Conservation (phyloP, 352 stramenopile species). For the Phytophthora sp. region DNA sequence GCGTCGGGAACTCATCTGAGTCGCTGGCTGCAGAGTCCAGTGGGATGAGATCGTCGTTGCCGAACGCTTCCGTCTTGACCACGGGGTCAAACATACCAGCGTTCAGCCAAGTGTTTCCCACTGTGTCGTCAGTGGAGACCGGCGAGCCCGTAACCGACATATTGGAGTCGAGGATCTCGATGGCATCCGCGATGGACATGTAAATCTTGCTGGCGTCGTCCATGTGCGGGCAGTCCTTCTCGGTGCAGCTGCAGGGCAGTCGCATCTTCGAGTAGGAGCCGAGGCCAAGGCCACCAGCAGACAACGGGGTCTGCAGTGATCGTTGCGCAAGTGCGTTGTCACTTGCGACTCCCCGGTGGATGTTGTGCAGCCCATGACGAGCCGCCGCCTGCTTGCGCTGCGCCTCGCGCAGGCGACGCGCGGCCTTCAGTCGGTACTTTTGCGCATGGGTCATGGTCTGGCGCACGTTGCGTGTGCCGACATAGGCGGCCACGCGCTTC, state of each 20-base stretch:
- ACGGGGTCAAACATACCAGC: conserved; percentile 22
- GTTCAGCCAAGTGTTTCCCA: conserved; percentile 27
- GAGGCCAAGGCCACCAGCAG: conserved; percentile 28
- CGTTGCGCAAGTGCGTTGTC: conserved; percentile 14
- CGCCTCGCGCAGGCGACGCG: conserved; percentile 59
- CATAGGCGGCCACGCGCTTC: conserved; percentile 74
- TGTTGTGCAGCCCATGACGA: conserved; percentile 37
- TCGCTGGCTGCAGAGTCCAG: conserved; percentile 45
- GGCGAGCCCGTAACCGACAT: conserved; percentile 21
- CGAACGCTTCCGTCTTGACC: conserved; percentile 27
- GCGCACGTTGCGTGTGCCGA: conserved; percentile 77
- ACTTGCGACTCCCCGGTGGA: conserved; percentile 17
- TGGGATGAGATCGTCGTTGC: conserved; percentile 30
- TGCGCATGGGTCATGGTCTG: conserved; percentile 86
- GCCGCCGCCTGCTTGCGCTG: conserved; percentile 57
- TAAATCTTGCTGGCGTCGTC: conserved; percentile 46
- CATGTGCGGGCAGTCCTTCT: conserved; percentile 43
- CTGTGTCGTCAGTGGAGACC: conserved; percentile 33
- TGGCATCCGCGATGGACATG: conserved; percentile 54
- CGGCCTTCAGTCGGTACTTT: conserved; percentile 76
- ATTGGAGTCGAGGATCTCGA: conserved; percentile 53
- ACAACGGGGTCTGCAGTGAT: conserved; percentile 23
- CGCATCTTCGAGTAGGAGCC: conserved; percentile 42
- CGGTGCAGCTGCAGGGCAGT: conserved; percentile 35
- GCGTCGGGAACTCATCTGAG: conserved; percentile 52